Conservation (phyloP, 1,284 basidiomycete species). For the Trametes hirsuta region DNA sequence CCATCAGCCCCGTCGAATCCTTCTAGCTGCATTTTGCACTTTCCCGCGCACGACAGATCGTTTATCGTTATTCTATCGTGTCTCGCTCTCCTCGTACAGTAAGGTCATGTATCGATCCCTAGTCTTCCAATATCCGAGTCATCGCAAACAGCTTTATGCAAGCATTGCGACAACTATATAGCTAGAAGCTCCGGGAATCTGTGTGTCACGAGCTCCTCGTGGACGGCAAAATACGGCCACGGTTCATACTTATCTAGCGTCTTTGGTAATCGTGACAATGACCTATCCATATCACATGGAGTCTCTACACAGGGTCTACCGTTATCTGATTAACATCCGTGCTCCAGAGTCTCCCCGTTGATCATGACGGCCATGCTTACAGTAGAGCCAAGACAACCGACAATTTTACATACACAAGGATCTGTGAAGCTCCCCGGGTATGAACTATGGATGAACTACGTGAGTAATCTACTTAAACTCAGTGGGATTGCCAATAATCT, state of each 20-base stretch:
- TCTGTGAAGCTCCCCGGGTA: slow-evolving; percentile 21
- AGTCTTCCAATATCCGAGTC: background rate
- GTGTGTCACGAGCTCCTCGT: too few relatives aligned
- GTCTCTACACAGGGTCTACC: background rate
- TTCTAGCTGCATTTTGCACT: slow-evolving; percentile 1
- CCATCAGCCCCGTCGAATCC: slow-evolving; percentile 19
- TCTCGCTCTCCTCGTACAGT: slow-evolving; percentile 20
- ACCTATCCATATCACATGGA: background rate
- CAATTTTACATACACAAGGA: background rate
- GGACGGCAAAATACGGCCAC: too few relatives aligned
- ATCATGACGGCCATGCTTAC: background rate
- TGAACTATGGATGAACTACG: slow-evolving; percentile 27
- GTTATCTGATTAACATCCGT: background rate
- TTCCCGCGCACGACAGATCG: slow-evolving; percentile 12
- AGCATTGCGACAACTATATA: too few relatives aligned
- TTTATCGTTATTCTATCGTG: slow-evolving; percentile 27
- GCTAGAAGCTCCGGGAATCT: too few relatives aligned
- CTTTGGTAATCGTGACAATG: too few relatives aligned
- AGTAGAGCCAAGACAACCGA: slow-evolving; percentile 3
- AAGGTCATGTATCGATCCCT: slow-evolving; percentile 20
- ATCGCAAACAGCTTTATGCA: too few relatives aligned
- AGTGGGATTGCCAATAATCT: background rate
- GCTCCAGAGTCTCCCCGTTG: background rate
- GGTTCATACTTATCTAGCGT: too few relatives aligned
- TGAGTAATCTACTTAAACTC: background rate